Conservation (phyloP, 1,284 basidiomycete genomes). For the Cryptococcus depauperatus region DNA sequence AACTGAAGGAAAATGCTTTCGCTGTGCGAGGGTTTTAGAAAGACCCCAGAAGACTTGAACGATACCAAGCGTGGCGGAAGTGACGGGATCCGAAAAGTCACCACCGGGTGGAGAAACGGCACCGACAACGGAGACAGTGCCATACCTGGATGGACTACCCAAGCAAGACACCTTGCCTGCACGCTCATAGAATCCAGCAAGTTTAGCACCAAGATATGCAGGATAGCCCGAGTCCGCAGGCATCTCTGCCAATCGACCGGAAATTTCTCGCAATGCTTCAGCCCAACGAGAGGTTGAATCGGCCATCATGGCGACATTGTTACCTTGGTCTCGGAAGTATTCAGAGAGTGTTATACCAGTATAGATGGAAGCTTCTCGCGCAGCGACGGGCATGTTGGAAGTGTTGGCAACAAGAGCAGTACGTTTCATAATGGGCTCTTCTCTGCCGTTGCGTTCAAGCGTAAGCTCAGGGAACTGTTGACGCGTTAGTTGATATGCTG, state of each 20-base stretch:
- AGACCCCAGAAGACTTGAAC: slow-evolving; percentile 80
- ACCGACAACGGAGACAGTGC: slow-evolving; percentile 96
- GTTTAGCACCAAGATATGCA: slow-evolving; percentile 90
- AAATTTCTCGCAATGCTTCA: slow-evolving; percentile 97
- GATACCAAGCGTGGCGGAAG: slow-evolving; percentile 92
- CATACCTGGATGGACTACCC: slow-evolving; percentile 78
- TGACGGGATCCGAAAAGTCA: slow-evolving; percentile 99
- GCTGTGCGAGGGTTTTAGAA: slow-evolving; percentile 64
- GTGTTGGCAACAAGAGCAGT: slow-evolving; percentile 99
- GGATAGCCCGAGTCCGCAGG: slow-evolving; percentile 99
- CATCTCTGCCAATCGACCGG: slow-evolving; percentile 98
- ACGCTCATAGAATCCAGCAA: slow-evolving; percentile 97
- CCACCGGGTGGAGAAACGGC: slow-evolving; percentile 98
- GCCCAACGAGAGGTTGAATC: slow-evolving; percentile 99
- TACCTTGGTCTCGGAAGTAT: slow-evolving; percentile 98
- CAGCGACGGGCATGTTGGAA: slow-evolving; percentile 99
- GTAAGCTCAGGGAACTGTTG: slow-evolving; percentile 86
- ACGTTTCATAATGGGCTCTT: slow-evolving; percentile 99
- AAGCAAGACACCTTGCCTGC: slow-evolving; percentile 94
- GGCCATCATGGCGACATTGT: slow-evolving; percentile 99
- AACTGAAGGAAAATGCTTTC: slow-evolving; percentile 91
- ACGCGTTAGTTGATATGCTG: slow-evolving; percentile 1
- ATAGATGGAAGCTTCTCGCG: slow-evolving; percentile 98
- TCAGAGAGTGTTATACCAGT: slow-evolving; percentile 99
- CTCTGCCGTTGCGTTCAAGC: slow-evolving; percentile 77